Conservation (phyloP, 805 yeast genomes). For the Lipomyces oligophaga region DNA sequence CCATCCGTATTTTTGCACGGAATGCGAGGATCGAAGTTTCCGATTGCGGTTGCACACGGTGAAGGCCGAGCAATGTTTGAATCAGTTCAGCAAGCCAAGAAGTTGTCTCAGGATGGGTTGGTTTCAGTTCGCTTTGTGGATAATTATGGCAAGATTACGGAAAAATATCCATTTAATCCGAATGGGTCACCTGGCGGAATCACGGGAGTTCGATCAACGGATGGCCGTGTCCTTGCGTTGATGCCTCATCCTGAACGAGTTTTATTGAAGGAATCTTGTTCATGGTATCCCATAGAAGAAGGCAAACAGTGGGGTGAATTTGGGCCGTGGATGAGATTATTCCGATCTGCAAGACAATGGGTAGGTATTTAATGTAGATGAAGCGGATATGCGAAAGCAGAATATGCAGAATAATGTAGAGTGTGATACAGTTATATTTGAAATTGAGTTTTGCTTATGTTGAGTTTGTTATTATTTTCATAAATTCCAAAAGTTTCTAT, state of each 20-base stretch:
- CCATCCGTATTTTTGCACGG: conserved; percentile 71
- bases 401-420: no score
- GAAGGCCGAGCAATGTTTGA: conserved; percentile 88
- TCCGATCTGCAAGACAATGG: conserved; percentile 92
- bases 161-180: conserved; percentile 87
- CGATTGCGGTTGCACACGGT: conserved; percentile 98
- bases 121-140: conserved; percentile 79
- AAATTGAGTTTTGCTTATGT: no score
- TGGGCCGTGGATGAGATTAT: conserved; percentile 94
- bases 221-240: conserved; percentile 94
- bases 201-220: conserved; percentile 83
- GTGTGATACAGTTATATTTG: background rate
- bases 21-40: conserved; percentile 90
- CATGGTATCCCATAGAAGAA: conserved; percentile 76
- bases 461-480: no score
- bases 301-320: conserved; percentile 63
- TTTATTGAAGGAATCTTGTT: conserved; percentile 78
- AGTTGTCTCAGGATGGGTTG: conserved; percentile 48
- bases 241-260: conserved; percentile 99
- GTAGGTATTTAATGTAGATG: conserved; percentile 41
- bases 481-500: no score
- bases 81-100: conserved; percentile 43
- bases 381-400: background rate
- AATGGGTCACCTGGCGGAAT: conserved; percentile 94
- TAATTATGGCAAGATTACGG: conserved; percentile 81